Conservation (phyloP, 176 grass and related monocot species). For the Musa itinerans region DNA sequence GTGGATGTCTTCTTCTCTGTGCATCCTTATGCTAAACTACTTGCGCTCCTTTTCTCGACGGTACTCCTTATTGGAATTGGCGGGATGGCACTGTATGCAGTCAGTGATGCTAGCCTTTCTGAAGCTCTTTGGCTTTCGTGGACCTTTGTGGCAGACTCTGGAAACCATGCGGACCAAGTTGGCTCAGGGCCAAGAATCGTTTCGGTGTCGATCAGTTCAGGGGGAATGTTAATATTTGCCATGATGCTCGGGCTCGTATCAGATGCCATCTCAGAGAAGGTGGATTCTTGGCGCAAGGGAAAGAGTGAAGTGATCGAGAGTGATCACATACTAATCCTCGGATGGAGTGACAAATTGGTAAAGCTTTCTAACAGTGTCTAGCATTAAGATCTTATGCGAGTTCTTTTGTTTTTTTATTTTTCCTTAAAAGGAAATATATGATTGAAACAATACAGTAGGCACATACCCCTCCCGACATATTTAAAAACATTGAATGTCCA, state of each 20-base stretch:
- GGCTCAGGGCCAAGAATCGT: constrained; percentile 80
- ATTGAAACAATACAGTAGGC: not conserved
- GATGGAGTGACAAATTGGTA: constrained; percentile 99
- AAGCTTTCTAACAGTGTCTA: constrained; percentile 18
- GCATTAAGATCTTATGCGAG: not conserved
- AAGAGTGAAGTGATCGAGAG: constrained; percentile 97
- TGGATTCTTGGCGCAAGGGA: constrained; percentile 97
- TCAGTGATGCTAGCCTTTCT: constrained; percentile 54
- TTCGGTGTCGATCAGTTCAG: constrained; percentile 77
- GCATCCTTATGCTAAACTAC: constrained; percentile 84
- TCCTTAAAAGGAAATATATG: not conserved
- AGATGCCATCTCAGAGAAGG: constrained; percentile 98
- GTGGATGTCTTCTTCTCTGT: constrained; percentile 95
- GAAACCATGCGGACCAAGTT: constrained; percentile 88
- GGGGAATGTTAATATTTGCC: constrained; percentile 96
- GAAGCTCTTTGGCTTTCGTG: constrained; percentile 98
- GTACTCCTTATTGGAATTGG: constrained; percentile 71
- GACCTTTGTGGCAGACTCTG: constrained; percentile 99
- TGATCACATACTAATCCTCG: constrained; percentile 93
- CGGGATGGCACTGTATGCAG: constrained; percentile 64
- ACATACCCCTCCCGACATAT: not conserved
- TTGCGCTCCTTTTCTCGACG: constrained; percentile 75
- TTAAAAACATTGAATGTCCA: not conserved
- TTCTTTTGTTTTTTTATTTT: not conserved
- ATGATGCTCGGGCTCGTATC: constrained; percentile 98